These are phyloP conservation scores for Penicillium nucicola DNA, from an alignment of 495 filamentous ascomycete species.

Conservation along the genomic window DNA sequence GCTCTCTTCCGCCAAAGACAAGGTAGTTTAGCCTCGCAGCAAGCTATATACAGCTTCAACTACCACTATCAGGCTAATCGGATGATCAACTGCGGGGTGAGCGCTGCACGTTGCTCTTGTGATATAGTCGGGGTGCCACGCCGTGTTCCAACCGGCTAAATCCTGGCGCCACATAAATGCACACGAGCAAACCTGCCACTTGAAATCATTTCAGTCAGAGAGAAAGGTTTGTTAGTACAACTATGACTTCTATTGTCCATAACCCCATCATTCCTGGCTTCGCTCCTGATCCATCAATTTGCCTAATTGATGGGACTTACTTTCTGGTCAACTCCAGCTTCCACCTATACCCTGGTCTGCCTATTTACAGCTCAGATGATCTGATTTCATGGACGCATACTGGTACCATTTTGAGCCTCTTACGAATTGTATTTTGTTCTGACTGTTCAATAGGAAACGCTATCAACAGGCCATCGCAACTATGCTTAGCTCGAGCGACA, in stretches of 20 bases:
- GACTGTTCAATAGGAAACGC: slow-evolving; percentile 24
- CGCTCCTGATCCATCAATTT: slow-evolving; percentile 28
- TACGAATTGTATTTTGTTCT: too few relatives aligned
- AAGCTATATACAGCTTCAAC: too few relatives aligned
- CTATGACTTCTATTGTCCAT: not conserved
- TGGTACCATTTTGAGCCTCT: too few relatives aligned
- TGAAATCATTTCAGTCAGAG: too few relatives aligned
- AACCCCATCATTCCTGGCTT: slow-evolving; percentile 23
- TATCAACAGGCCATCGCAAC: slow-evolving; percentile 10
- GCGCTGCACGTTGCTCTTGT: not conserved
- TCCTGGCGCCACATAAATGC: slow-evolving; percentile 2
- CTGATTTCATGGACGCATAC: slow-evolving; percentile 28
- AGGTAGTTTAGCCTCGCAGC: too few relatives aligned
- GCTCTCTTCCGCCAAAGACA: not conserved
- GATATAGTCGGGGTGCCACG: not conserved
- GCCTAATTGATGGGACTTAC: slow-evolving; percentile 19
- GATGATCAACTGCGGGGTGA: not conserved
- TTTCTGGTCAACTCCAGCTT: slow-evolving; percentile 37
- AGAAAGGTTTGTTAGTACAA: not conserved
- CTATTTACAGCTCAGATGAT: slow-evolving; percentile 35
- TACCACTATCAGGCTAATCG: not conserved
- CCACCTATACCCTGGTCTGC: slow-evolving; percentile 35
- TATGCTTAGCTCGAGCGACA: slow-evolving; percentile 5
- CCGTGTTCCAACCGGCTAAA: slow-evolving; percentile 7
- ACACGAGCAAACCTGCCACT: not conserved